Percentiles rank a stretch among this genome's conserved stretches.
Conservation (phyloP, 2,329 filamentous ascomycete species). For the Catunica adiposa region DNA sequence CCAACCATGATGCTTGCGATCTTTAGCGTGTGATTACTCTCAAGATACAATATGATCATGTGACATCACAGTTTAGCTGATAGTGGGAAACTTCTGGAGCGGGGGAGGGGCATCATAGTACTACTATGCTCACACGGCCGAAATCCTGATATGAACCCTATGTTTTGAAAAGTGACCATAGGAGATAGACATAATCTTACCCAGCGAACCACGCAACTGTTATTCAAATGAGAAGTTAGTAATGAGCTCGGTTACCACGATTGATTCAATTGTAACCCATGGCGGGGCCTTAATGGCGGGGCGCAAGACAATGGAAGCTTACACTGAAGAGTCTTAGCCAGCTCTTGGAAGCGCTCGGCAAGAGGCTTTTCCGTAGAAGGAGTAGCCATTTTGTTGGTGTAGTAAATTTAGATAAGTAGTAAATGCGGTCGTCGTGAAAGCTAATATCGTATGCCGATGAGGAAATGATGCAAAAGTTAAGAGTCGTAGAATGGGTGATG, state of each 20-base stretch:
- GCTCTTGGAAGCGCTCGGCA: conserved; percentile 53
- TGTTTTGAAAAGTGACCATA: background rate
- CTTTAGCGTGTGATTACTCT: too few relatives aligned
- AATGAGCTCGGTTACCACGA: conserved; percentile 1
- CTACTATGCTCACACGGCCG: too few relatives aligned
- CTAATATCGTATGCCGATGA: too few relatives aligned
- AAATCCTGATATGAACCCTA: too few relatives aligned
- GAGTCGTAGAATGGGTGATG: background rate
- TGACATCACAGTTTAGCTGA: background rate
- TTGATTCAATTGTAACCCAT: conserved; percentile 9
- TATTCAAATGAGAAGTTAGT: conserved; percentile 22
- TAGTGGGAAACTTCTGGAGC: background rate
- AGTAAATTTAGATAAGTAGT: background rate
- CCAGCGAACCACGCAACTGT: conserved; percentile 65
- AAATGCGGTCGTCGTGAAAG: too few relatives aligned
- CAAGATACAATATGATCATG: background rate
- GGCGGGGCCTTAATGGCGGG: conserved; percentile 13
- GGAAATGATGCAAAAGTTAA: background rate
- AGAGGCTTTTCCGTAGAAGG: conserved; percentile 56
- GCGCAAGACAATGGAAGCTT: conserved; percentile 24
- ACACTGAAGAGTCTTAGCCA: conserved; percentile 90
- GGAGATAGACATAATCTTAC: conserved; percentile 36
- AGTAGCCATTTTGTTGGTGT: conserved; percentile 21
- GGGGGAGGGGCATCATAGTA: background rate
- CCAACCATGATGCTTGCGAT: too few relatives aligned